Base-by-base conservation (phyloP, 2,329 filamentous ascomycete species). In the Knufia petricola region DNA sequence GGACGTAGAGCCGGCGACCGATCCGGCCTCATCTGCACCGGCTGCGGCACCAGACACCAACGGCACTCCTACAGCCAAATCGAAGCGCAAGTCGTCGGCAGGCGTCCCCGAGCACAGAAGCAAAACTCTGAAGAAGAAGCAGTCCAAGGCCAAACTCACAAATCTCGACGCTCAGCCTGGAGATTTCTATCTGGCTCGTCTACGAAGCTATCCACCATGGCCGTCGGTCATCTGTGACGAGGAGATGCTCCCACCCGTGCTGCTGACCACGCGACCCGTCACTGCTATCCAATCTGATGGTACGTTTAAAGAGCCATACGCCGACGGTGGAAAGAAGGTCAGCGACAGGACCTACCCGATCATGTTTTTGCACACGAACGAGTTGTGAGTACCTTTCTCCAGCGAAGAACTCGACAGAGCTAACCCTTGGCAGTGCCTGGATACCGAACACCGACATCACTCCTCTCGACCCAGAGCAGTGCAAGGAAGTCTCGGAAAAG, bases 121-220 rank as follows among this genome's bases (percentile, higher is more conserved):
- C 59, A 89, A 88, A 74, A 89, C 89, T 66, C 73, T 88, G 53
- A 92, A 81, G 72, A 87, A 84, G 72, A 95, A 92, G 74, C 85
- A 81, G 63, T 89, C 85, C 41, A 82, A 82, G 69, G 75, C 77
- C 53, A 82, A 82, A 62, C 74, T 85, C 55, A 76, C 76, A 38
- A 78, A 87, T 58, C 75, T 87, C 46, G 79, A 95, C 63, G 89
- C 87, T 55, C 76, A 94, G 71, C 86, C 92, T 3, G 92, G 94
- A 58, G 84, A 96, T 60, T 85, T 89, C 68, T 96, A 85, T 69
- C 82, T 94, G 63, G 87, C 94, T 55, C 86, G 89, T 66, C 81
- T 98, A 67, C 95, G 94, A 74, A 92, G 90, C 52, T 94, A 87
- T 67, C 87, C 92, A 26, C 83, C 87, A 32, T 98, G 92, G 92